phyloP scores from a whole-genome alignment of 1,139 yeast genomes.

The Geotrichum citri-aurantii region DNA sequence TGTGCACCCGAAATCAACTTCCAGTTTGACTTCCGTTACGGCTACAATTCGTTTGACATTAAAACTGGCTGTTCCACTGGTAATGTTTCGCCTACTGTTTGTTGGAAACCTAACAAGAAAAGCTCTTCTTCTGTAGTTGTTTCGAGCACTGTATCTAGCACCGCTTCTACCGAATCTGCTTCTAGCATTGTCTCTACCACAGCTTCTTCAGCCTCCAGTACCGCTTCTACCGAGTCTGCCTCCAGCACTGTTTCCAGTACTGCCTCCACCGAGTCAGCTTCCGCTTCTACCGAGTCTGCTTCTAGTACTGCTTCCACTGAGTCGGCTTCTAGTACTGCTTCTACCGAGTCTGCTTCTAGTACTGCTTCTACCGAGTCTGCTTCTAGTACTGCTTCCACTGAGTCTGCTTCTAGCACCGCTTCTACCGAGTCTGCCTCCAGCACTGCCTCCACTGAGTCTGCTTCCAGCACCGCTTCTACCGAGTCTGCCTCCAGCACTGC shows the following conservation, averaged over 20 bases:
- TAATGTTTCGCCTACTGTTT: conserved; percentile 17
- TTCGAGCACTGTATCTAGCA: background rate
- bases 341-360: too few species aligned
- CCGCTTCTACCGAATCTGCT: background rate
- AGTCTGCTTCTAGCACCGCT: too few species aligned
- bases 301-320: too few species aligned
- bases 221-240: background rate
- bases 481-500: background rate
- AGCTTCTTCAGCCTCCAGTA: background rate
- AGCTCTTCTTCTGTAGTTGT: background rate
- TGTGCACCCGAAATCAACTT: conserved; percentile 19
- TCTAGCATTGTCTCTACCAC: background rate
- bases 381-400: too few species aligned
- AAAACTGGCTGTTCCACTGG: conserved; percentile 17
- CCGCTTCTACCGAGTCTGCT: too few species aligned
- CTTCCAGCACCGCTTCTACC: background rate
- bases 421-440: too few species aligned
- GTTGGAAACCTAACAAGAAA: conserved; percentile 13
- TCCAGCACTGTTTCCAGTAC: too few species aligned
- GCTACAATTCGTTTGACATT: conserved; percentile 12
- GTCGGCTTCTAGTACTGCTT: too few species aligned
- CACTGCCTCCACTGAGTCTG: background rate
- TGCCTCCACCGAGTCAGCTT: too few species aligned
- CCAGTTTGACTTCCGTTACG: conserved; percentile 13
- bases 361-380: too few species aligned